phyloP scores from a whole-genome alignment of 352 stramenopile genomes.

The Albugo candida region DNA sequence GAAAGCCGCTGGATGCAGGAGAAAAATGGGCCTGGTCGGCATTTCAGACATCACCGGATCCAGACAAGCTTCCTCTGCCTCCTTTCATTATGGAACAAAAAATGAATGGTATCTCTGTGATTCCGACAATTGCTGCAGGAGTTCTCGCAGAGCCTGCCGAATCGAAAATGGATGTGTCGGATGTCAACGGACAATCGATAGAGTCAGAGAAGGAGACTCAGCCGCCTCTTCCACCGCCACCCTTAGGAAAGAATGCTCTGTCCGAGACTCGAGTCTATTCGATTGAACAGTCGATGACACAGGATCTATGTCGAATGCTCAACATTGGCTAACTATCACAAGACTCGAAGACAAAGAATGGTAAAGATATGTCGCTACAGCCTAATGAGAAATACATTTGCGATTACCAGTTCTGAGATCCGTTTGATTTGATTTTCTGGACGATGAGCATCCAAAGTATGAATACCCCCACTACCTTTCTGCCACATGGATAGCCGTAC shows the following conservation, averaged over 20 bases:
- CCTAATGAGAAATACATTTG: no score
- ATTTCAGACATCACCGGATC: slow-evolving; percentile 66
- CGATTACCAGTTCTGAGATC: no score
- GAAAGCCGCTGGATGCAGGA: slow-evolving; percentile 23
- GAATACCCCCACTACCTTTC: no score
- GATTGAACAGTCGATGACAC: slow-evolving; percentile 56
- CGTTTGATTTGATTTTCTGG: no score
- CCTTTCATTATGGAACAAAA: slow-evolving; percentile 25
- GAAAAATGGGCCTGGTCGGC: slow-evolving; percentile 72
- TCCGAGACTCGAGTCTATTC: slow-evolving; percentile 10
- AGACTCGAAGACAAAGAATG: no score
- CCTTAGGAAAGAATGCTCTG: background rate
- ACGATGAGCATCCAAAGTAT: no score
- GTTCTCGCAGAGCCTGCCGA: no score
- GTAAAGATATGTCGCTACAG: no score
- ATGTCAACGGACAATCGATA: slow-evolving; percentile 3
- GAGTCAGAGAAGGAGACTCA: background rate
- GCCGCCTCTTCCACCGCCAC: slow-evolving; percentile 15
- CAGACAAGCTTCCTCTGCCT: slow-evolving; percentile 45
- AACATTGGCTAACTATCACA: slow-evolving; percentile 24
- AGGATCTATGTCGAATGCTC: slow-evolving; percentile 56
- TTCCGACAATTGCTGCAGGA: background rate
- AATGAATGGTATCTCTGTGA: background rate
- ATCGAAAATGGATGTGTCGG: no score
- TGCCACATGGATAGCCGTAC: no score